Conservation (phyloP, 2,329 filamentous ascomycete species). For the Niveomyces coronatus region DNA sequence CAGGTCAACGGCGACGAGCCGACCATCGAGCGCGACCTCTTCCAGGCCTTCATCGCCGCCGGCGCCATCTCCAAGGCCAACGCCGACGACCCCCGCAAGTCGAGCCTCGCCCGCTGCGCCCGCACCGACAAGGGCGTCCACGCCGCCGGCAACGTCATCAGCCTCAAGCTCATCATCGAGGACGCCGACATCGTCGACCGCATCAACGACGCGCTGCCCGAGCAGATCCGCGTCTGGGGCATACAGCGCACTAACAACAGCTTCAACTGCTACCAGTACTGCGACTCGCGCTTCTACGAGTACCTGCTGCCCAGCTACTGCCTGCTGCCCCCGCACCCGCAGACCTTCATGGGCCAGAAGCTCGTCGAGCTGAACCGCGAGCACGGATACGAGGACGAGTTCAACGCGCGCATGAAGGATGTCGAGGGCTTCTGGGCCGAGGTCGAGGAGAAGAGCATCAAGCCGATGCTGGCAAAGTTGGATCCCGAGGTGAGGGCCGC, state of each 20-base stretch:
- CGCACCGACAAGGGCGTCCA: constrained; percentile 97
- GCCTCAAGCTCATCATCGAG: constrained; percentile 90
- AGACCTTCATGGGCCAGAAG: constrained; percentile 74
- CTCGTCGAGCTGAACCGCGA: constrained; percentile 69
- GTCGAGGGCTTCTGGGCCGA: constrained; percentile 73
- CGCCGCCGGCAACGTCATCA: constrained; percentile 90
- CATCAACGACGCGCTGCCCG: constrained; percentile 76
- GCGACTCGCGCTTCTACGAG: constrained; percentile 94
- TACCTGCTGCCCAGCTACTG: constrained; percentile 92
- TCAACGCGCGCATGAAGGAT: constrained; percentile 61
- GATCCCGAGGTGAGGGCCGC: constrained; percentile 53
- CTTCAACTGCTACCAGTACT: constrained; percentile 91
- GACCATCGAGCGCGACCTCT: constrained; percentile 94
- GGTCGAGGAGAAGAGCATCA: constrained; percentile 70
- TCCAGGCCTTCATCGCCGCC: constrained; percentile 80
- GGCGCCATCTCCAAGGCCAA: constrained; percentile 95
- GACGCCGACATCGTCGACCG: constrained; percentile 78
- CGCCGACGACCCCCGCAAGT: constrained; percentile 93
- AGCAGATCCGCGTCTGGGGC: constrained; percentile 92
- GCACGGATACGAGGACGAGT: constrained; percentile 59
- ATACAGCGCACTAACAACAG: constrained; percentile 79
- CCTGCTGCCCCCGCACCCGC: constrained; percentile 83
- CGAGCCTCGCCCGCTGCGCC: constrained; percentile 84
- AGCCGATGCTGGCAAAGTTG: constrained; percentile 53
- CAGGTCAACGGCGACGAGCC: constrained; percentile 76